Conservation (phyloP, 208 protist species). For the Trypanosomatidae sp. region DNA sequence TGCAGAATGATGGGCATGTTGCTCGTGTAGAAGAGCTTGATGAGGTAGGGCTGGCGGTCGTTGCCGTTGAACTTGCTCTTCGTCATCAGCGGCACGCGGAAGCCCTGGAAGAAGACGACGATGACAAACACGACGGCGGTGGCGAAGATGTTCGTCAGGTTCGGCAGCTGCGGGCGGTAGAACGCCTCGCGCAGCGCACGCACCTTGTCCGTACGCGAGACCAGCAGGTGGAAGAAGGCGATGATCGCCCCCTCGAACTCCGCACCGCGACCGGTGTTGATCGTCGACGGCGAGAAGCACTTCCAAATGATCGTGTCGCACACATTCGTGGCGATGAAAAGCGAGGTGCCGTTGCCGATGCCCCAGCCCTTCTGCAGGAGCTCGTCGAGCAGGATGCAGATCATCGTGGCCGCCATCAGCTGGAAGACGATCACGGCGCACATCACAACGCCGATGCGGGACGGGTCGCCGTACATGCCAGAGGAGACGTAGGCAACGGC, state of each 20-base stretch:
- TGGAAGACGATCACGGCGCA: constrained; percentile 98
- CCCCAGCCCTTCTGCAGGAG: constrained; percentile 99
- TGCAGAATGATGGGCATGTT: constrained; percentile 99
- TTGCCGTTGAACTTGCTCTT: constrained; percentile 75
- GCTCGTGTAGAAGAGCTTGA: constrained; percentile 99
- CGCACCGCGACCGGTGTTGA: constrained; percentile 97
- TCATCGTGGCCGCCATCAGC: constrained; percentile 97
- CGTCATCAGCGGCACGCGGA: constrained; percentile 97
- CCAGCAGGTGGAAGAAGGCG: constrained; percentile 98
- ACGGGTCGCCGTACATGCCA: constrained; percentile 99
- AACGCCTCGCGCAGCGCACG: constrained; percentile 99
- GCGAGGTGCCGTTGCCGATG: constrained; percentile 98
- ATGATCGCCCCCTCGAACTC: constrained; percentile 99
- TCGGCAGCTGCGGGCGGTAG: constrained; percentile 99
- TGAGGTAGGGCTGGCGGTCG: constrained; percentile 96
- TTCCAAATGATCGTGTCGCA: constrained; percentile 99
- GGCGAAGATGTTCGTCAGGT: constrained; percentile 99
- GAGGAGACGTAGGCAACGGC: constrained; percentile 97
- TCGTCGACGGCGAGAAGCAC: constrained; percentile 98
- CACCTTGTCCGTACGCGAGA: constrained; percentile 96
- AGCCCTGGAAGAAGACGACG: constrained; percentile 99
- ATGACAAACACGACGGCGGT: constrained; percentile 99
- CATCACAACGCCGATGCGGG: constrained; percentile 94
- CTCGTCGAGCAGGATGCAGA: constrained; percentile 99
- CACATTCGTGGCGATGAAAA: constrained; percentile 99